Evolutionary conservation across 192 early-diverging fungal species (phyloP).

Genomic region (Powellomyces hirtus): DNA sequence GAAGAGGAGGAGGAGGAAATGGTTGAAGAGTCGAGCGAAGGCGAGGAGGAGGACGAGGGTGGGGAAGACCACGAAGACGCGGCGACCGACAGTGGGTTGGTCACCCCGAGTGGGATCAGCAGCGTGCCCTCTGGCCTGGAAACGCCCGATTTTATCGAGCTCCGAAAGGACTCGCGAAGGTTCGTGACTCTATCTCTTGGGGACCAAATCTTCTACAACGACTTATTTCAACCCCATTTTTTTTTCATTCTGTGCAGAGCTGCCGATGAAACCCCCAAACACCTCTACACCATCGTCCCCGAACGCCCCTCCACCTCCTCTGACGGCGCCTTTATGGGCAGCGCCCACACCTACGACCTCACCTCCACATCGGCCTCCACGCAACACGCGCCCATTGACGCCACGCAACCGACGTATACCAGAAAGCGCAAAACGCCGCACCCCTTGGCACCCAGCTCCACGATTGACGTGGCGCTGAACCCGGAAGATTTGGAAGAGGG

Average conservation of each 20-base stretch:
- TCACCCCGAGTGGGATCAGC: slow-evolving; percentile 79
- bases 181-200: slow-evolving; percentile 12
- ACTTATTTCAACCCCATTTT: slow-evolving; percentile 11
- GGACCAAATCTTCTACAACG: background rate
- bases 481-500: slow-evolving; percentile 81
- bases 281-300: slow-evolving; percentile 86
- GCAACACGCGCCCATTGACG: slow-evolving; percentile 20
- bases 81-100: slow-evolving; percentile 61
- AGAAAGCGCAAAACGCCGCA: slow-evolving; percentile 56
- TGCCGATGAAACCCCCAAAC: slow-evolving; percentile 38
- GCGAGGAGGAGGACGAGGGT: slow-evolving; percentile 55
- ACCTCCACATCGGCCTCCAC: slow-evolving; percentile 45
- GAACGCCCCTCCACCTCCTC: slow-evolving; percentile 58
- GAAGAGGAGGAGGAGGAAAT: slow-evolving; percentile 76
- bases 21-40: slow-evolving; percentile 64
- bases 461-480: slow-evolving; percentile 84
- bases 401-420: too few relatives aligned
- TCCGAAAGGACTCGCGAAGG: slow-evolving; percentile 71
- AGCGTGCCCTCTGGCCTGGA: slow-evolving; percentile 74
- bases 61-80: slow-evolving; percentile 44
- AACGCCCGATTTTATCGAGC: slow-evolving; percentile 82
- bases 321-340: slow-evolving; percentile 86
- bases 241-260: background rate
- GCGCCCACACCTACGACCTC: slow-evolving; percentile 87
- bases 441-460: slow-evolving; percentile 11